These are phyloP conservation scores for Fusarium buharicum DNA, from an alignment of 2,329 filamentous ascomycete genomes.

Conservation along the genomic window DNA sequence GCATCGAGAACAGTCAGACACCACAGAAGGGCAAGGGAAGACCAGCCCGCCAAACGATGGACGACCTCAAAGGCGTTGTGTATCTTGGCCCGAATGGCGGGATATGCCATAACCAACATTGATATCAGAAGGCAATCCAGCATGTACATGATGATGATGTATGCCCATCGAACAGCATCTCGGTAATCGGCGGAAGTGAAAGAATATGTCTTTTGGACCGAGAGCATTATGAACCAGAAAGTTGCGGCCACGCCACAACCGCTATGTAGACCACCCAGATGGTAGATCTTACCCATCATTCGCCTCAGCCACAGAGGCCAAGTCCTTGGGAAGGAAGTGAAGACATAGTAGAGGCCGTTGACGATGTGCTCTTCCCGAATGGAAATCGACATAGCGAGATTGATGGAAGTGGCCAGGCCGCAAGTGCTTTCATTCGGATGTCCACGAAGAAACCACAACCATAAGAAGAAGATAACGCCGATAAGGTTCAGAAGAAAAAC, in stretches of 20 bases:
- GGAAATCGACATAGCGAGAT: constrained; percentile 57
- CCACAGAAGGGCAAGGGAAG: constrained; percentile 29
- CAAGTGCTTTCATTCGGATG: constrained; percentile 50
- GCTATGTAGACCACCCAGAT: constrained; percentile 54
- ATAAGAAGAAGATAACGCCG: constrained; percentile 26
- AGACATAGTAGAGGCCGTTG: constrained; percentile 56
- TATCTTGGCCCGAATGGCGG: constrained; percentile 20
- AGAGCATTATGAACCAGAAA: constrained; percentile 36
- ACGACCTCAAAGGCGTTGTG: constrained; percentile 33
- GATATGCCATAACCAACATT: constrained; percentile 34
- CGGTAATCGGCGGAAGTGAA: neutral
- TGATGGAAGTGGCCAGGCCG: constrained; percentile 52
- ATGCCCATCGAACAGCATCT: constrained; percentile 8
- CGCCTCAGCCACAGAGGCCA: constrained; percentile 57
- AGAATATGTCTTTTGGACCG: constrained; percentile 26
- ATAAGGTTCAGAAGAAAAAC: constrained; percentile 58
- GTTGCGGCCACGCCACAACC: constrained; percentile 30
- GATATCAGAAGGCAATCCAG: constrained; percentile 21
- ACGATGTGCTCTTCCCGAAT: constrained; percentile 61
- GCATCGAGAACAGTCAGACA: constrained; percentile 60
- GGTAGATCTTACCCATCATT: constrained; percentile 56
- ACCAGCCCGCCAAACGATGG: constrained; percentile 34
- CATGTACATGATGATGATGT: constrained; percentile 28
- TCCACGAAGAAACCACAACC: constrained; percentile 41
- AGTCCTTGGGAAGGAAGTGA: constrained; percentile 51